phyloP scores from a whole-genome alignment of 345 rosid genomes.

The Eucalyptus viminalis region DNA sequence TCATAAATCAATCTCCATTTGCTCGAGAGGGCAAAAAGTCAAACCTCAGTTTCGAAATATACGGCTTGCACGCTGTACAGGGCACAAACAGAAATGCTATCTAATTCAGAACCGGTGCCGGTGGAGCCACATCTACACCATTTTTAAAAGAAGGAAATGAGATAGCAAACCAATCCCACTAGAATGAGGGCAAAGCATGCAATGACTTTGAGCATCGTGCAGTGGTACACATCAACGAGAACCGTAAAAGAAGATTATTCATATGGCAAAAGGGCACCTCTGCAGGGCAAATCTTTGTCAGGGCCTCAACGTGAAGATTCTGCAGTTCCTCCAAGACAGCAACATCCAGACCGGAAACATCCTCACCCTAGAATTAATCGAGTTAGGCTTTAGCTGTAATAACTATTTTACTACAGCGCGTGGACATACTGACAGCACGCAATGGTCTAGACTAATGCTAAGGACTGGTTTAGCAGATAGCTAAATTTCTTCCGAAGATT shows the following conservation, averaged over 20 bases:
- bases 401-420: not conserved
- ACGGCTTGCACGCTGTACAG: not conserved
- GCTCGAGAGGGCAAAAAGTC: not conserved
- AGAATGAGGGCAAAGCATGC: not conserved
- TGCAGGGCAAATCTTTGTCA: slow-evolving; percentile 41
- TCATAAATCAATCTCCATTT: not conserved
- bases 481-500: not conserved
- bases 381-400: not conserved
- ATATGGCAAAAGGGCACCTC: slow-evolving; percentile 12
- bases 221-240: not conserved
- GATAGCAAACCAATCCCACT: not conserved
- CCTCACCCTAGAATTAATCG: slow-evolving; percentile 32
- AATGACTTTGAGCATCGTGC: not conserved
- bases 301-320: slow-evolving; percentile 42
- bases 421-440: not conserved
- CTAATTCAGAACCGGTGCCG: not conserved
- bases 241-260: not conserved
- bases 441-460: not conserved
- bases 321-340: slow-evolving; percentile 2
- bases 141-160: not conserved
- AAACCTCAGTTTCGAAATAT: not conserved
- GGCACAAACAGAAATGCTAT: not conserved
- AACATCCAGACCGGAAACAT: slow-evolving; percentile 26
- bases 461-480: not conserved
- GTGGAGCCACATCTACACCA: not conserved